Evolutionary conservation across 352 stramenopile species (phyloP), one percentile per base, ranked within the genome.

Genomic region (Pythium dissotocum): DNA sequence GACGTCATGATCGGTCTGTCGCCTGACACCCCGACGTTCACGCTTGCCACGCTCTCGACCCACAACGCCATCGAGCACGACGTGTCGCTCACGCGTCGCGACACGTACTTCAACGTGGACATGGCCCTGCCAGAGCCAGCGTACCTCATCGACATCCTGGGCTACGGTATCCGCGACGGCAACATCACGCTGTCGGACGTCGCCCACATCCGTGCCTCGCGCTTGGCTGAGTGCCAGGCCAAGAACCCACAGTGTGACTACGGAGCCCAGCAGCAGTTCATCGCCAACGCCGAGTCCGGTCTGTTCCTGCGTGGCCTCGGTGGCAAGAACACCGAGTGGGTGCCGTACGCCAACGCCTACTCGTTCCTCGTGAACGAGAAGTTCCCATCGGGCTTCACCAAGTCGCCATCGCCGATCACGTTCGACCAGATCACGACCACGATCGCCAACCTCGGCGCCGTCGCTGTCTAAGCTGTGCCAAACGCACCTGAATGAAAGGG

Each of bases 31-130:
- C 81, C 86, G 35, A 52, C 35, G n/a, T 62, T 62, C 56, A 72
- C 79, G 30, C 69, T 91, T 14, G 65, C 78, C 0, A 69, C 83
- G 46, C 69, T 91, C 12, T 54, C 76, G 1, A 65, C 65, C 9
- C 72, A 78, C 62, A 70, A 73, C 48, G 18, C 58, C 57, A 73
- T 76, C 36, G 72, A 78, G 61, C 72, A 78, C 52, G 72, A 78
- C 42, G 72, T 62, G 21, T 78, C 72, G 9, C 59, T 76, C 21
- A 64, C 61, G 18, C 77, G 80, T 55, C 58, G 61, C 1, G 77
- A 84, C 56, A 62, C 69, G 3, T 77, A 76, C 58, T 77, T 69
- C 57, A 76, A 67, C 30, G 46, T 57, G 52, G 71, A 85, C 69
- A 68, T 70, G 5, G 67, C 72, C 55, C 28, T 40, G 26, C 65